A percentile compares a stretch with the other conserved stretches of the same genome.
These are phyloP conservation scores for Vaccinium corymbosum DNA, from an alignment of 148 eudicot species.

Conservation along the genomic window DNA sequence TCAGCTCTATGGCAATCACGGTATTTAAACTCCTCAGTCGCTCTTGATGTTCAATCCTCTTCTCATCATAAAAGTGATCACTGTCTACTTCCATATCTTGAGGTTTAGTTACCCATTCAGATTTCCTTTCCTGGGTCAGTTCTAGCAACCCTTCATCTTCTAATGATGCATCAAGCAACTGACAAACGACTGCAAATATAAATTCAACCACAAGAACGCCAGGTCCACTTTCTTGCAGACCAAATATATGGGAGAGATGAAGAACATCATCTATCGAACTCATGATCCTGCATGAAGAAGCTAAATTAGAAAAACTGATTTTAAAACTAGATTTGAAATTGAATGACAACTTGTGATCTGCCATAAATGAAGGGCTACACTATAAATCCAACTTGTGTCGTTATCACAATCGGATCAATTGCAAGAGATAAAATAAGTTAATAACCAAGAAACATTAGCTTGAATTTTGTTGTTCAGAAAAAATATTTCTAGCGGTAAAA, in stretches of 20 bases:
- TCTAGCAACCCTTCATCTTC: constrained; percentile 89
- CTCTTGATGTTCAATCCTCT: constrained; percentile 49
- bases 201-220: constrained; percentile 54
- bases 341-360: background rate
- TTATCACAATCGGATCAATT: background rate
- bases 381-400: background rate
- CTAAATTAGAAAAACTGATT: background rate
- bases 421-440: background rate
- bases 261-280: constrained; percentile 53
- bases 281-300: constrained; percentile 60
- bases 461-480: background rate
- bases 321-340: background rate
- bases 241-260: constrained; percentile 61
- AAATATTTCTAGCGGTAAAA: background rate
- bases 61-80: constrained; percentile 37
- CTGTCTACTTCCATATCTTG: constrained; percentile 64
- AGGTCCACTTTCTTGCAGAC: constrained; percentile 47
- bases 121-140: constrained; percentile 55
- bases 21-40: constrained; percentile 54
- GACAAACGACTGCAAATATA: constrained; percentile 67
- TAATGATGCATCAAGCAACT: constrained; percentile 80
- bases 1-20: constrained; percentile 60
- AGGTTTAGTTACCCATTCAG: constrained; percentile 45
- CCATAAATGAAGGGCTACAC: background rate
- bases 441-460: background rate